Evolutionary conservation across 2,329 filamentous ascomycete species (phyloP).

Genomic region (Escovopsis sp.): DNA sequence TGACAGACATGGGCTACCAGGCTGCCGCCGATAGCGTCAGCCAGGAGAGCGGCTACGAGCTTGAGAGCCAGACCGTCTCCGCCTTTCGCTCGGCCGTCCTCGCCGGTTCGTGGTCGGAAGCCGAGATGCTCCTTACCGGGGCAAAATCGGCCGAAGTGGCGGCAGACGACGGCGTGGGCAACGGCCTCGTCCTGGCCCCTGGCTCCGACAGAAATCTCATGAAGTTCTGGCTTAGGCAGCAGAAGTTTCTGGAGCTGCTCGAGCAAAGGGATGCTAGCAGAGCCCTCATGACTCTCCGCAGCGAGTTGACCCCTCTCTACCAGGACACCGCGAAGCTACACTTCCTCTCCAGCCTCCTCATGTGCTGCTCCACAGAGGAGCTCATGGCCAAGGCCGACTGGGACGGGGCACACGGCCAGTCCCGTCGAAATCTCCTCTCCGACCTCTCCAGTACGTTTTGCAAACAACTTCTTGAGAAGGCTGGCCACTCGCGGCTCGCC

Average conservation of each 20-base stretch:
- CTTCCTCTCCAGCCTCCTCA: constrained; percentile 74
- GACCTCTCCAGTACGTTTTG: constrained; percentile 71
- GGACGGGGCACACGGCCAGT: constrained; percentile 67
- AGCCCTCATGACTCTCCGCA: constrained; percentile 70
- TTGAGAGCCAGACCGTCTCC: constrained; percentile 78
- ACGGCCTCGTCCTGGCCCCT: constrained; percentile 59
- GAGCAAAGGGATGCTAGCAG: constrained; percentile 57
- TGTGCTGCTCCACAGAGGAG: constrained; percentile 69
- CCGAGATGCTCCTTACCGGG: constrained; percentile 65
- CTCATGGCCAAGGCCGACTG: constrained; percentile 63
- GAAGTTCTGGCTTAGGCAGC: constrained; percentile 77
- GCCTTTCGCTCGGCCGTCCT: constrained; percentile 70
- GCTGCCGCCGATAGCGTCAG: constrained; percentile 59
- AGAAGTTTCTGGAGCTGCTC: constrained; percentile 86
- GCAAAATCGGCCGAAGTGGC: constrained; percentile 21
- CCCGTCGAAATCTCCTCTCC: constrained; percentile 59
- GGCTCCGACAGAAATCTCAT: constrained; percentile 64
- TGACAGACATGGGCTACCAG: constrained; percentile 78
- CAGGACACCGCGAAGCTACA: constrained; percentile 66
- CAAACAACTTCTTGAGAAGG: no score
- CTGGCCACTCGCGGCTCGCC: no score
- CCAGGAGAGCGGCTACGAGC: constrained; percentile 68
- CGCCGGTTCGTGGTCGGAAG: constrained; percentile 65
- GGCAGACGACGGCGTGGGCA: constrained; percentile 19
- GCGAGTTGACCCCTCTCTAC: constrained; percentile 74